Conservation (phyloP, 371 early-diverging fungal genomes). For the Pancytospora philotis region DNA sequence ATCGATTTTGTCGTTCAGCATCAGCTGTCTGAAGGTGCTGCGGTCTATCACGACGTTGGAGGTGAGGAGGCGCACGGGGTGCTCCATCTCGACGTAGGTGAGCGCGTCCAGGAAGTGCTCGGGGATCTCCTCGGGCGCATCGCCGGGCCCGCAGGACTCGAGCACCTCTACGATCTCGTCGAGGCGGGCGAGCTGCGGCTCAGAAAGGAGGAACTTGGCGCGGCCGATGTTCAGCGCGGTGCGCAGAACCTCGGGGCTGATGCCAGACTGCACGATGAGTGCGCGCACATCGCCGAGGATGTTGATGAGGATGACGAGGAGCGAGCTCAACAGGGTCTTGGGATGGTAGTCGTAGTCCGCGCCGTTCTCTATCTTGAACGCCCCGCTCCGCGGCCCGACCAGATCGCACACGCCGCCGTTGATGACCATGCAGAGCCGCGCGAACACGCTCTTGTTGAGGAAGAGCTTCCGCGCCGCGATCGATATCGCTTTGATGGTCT, state of each 20-base stretch:
- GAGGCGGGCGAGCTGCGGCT: not conserved
- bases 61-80: constrained; percentile 85
- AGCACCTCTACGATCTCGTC: not conserved
- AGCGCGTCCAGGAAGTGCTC: constrained; percentile 73
- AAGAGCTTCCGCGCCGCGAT: constrained; percentile 1
- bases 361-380: not conserved
- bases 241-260: not conserved
- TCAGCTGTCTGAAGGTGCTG: constrained; percentile 78
- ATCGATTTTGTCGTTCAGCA: constrained; percentile 80
- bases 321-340: not conserved
- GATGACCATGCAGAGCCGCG: not conserved
- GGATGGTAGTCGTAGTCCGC: constrained; percentile 1
- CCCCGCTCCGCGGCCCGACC: not conserved
- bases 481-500: not conserved
- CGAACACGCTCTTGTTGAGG: constrained; percentile 8
- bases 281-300: not conserved
- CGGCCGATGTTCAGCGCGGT: not conserved
- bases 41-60: constrained; percentile 73
- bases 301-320: not conserved
- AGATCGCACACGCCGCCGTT: not conserved
- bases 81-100: constrained; percentile 76
- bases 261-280: not conserved
- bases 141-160: not conserved
- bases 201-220: not conserved
- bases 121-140: constrained; percentile 61